Conservation (phyloP, 768 basidiomycete genomes). For the Pleurotus tuber-regium region DNA sequence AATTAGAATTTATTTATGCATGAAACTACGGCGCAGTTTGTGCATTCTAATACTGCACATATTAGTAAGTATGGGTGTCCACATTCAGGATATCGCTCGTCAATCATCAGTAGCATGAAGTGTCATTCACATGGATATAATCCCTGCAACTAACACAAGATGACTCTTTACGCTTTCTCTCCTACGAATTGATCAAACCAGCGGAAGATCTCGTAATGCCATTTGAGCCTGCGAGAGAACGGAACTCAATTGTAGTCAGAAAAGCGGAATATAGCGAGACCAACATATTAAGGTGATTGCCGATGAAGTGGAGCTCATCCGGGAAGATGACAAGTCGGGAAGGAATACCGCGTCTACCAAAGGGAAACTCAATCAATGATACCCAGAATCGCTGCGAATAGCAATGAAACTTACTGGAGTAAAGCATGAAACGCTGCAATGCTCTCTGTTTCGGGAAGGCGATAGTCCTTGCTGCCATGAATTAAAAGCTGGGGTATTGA, state of each 20-base stretch:
- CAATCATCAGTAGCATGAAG: too few species aligned
- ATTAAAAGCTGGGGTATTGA: constrained; percentile 81
- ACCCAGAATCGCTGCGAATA: neutral
- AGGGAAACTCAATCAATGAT: neutral
- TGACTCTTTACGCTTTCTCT: constrained; percentile 16
- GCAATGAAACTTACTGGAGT: constrained; percentile 70
- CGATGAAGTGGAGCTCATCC: constrained; percentile 91
- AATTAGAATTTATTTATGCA: too few species aligned
- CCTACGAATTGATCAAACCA: constrained; percentile 81
- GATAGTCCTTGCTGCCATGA: constrained; percentile 87
- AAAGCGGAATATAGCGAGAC: constrained; percentile 15
- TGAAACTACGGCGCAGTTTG: too few species aligned
- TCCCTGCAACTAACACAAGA: neutral
- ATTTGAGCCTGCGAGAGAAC: constrained; percentile 62
- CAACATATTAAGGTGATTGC: constrained; percentile 77
- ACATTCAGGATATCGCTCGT: too few species aligned
- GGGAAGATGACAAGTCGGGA: constrained; percentile 83
- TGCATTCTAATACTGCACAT: too few species aligned
- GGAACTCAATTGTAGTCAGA: neutral
- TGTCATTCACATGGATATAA: too few species aligned
- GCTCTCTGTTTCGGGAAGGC: constrained; percentile 82
- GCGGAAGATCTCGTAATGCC: constrained; percentile 92
- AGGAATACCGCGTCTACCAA: constrained; percentile 63
- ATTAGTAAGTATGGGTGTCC: too few species aligned
- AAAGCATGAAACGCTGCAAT: constrained; percentile 84